These are phyloP conservation scores for Lactarius tabidus DNA, from an alignment of 768 basidiomycete genomes.

Conservation along the genomic window DNA sequence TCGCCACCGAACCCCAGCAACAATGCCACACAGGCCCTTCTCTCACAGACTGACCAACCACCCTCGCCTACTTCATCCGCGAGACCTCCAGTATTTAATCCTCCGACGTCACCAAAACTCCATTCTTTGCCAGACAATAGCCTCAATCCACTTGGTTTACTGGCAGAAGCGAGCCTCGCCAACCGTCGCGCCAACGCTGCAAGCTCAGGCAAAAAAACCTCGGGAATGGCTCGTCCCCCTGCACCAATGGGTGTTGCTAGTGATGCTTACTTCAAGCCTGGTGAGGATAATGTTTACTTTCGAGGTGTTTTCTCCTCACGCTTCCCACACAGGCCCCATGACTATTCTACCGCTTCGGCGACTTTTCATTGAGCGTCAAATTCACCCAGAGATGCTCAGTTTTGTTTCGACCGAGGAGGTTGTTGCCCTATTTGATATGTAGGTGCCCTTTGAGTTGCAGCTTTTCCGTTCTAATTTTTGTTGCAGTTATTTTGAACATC, in stretches of 20 bases:
- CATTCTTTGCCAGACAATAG: constrained; percentile 91
- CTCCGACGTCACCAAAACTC: constrained; percentile 72
- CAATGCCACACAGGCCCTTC: constrained; percentile 19
- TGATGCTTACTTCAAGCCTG: constrained; percentile 89
- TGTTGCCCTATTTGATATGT: constrained; percentile 88
- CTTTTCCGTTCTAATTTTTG: constrained; percentile 10
- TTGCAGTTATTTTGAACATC: constrained; percentile 67
- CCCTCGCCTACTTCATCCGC: constrained; percentile 30
- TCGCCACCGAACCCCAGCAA: constrained; percentile 48
- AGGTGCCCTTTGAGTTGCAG: constrained; percentile 32
- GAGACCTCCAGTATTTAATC: constrained; percentile 28
- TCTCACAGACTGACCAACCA: constrained; percentile 20
- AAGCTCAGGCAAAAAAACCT: constrained; percentile 12
- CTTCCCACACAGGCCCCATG: constrained; percentile 62
- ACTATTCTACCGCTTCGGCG: constrained; percentile 79
- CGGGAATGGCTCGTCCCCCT: constrained; percentile 24
- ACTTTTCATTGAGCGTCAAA: constrained; percentile 80
- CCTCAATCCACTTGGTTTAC: constrained; percentile 85
- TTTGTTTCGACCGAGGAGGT: constrained; percentile 89
- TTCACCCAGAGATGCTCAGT: constrained; percentile 91
- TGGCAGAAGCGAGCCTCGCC: constrained; percentile 85
- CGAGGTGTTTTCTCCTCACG: constrained; percentile 14
- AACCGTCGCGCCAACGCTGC: constrained; percentile 59
- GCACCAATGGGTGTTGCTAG: constrained; percentile 73
- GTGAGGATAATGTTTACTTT: constrained; percentile 31